Evolutionary conservation across 2,329 filamentous ascomycete genomes (phyloP), one percentile per base, ranked within the genome.

Genomic region (Ascochyta pisi): DNA sequence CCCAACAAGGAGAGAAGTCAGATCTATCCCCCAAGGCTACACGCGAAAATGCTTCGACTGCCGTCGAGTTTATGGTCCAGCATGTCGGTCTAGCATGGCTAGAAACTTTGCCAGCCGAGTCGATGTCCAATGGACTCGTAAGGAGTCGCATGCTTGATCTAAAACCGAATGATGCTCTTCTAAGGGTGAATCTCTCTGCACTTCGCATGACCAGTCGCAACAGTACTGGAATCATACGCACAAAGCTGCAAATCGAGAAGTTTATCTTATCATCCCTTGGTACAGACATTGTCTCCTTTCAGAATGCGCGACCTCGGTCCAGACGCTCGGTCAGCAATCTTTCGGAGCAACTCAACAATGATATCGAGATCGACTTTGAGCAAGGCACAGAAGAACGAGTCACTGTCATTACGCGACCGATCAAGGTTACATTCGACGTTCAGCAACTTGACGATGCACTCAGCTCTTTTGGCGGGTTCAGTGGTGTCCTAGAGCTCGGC

Each of bases 381-480:
- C 65, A 71, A 57, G 61, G 54, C 13, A 64, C 65, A 24, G 71
- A 74, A 16, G 66, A 62, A 10, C 69, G 73, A 7, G 61, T 90
- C 15, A 86, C 90, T 29, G 73, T 96, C 13, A 85, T 86, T 48
- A 96, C 92, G 0, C 81, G 96, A 9, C 92, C 93, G 6, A 75
- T 97, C 1, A 85, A 88, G 55, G 73, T 96, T 9, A 84, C 87
- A 53, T 77, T 98, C 37, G 91, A 98, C 69, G 78, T 97, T 15
- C 88, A 89, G 61, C 85, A 86, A 51, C 78, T 98, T 22, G 95
- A 98, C 65, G 92, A 96, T 66, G 91, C 91, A 0, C 87, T 98
- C 57, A 86, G 86, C 52, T 92, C 91, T 82, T 93, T 97, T 75
- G 95, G 95, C 33, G 95, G 95, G 0, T 80, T 99, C 39, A 96